These are phyloP conservation scores for Coffea canephora DNA, from an alignment of 257 asterid genomes.

Conservation along the genomic window DNA sequence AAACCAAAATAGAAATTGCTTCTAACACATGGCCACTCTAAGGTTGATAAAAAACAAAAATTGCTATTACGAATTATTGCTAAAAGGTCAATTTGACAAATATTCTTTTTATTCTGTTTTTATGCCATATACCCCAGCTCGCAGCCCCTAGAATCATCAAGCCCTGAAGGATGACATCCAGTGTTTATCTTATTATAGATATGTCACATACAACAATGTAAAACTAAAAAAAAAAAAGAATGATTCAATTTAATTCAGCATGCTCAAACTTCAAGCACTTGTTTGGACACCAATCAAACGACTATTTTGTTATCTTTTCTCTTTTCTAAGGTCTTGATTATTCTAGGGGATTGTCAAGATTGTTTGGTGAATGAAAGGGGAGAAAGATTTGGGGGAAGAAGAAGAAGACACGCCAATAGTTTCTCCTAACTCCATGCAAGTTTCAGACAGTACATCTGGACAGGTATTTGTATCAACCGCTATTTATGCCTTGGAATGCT, in stretches of 20 bases:
- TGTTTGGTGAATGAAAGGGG: neutral
- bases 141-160: neutral
- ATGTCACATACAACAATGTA: neutral
- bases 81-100: too few species aligned
- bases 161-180: neutral
- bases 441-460: neutral
- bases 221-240: neutral
- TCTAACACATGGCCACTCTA: neutral
- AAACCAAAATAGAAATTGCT: neutral
- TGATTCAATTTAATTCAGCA: neutral
- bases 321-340: neutral
- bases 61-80: too few species aligned
- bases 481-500: neutral
- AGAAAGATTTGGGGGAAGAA: neutral
- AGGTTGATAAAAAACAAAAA: neutral
- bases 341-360: neutral
- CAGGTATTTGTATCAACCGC: neutral
- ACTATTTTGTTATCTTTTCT: neutral
- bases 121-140: neutral
- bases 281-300: neutral
- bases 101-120: too few species aligned
- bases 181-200: neutral
- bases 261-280: neutral
- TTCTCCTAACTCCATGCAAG: neutral
- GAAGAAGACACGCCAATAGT: neutral